Evolutionary conservation across 2,329 filamentous ascomycete species (phyloP).

Genomic region (Myriosclerotinia duriaeana): DNA sequence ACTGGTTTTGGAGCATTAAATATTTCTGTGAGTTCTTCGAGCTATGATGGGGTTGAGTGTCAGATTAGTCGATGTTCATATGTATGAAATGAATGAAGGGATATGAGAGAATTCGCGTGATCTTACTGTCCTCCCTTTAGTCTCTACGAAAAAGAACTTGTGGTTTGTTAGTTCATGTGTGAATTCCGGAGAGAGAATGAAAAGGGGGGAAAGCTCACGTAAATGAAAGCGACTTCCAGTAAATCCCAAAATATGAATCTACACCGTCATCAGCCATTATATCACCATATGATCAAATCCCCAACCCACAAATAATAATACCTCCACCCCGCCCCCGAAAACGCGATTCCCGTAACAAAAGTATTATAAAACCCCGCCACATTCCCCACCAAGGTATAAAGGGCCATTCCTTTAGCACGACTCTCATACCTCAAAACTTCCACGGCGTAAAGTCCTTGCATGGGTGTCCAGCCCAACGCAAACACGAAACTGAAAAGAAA

Average conservation of each 20-base stretch:
- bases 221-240: conserved; percentile 17
- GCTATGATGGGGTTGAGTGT: neutral
- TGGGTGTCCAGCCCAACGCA: conserved; percentile 52
- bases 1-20: conserved; percentile 20
- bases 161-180: neutral
- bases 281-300: neutral
- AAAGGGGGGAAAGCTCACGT: neutral
- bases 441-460: conserved; percentile 52
- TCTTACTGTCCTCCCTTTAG: conserved; percentile 19
- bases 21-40: conserved; percentile 19
- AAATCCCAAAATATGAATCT: conserved; percentile 22
- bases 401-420: conserved; percentile 18
- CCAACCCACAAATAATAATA: conserved; percentile 22
- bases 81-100: neutral
- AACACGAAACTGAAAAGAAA: conserved; percentile 55
- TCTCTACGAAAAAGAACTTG: conserved; percentile 24
- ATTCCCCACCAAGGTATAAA: conserved; percentile 20
- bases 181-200: too few relatives aligned
- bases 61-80: neutral
- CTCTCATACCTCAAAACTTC: conserved; percentile 43
- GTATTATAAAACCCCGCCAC: conserved; percentile 23
- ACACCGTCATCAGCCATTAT: neutral
- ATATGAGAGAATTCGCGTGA: neutral
- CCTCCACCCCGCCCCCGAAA: conserved; percentile 14
- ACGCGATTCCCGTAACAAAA: conserved; percentile 21